phyloP scores from a whole-genome alignment of 2,329 filamentous ascomycete species.

The Graphilbum fragrans region DNA sequence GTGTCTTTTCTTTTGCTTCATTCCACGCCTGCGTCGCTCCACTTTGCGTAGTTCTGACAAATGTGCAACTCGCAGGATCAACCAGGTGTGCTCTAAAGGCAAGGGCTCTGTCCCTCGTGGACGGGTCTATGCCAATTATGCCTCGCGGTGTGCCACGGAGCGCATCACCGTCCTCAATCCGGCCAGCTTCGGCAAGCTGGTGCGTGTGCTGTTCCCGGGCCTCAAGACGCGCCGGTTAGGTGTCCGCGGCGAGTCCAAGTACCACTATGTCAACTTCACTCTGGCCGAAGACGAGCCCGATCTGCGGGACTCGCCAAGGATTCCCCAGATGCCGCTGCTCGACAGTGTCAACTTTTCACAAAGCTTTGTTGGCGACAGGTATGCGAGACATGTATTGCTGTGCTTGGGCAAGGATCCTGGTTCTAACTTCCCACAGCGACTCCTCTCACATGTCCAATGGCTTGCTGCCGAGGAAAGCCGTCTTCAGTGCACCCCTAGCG shows the following conservation, averaged over 20 bases:
- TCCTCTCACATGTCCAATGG: too few species aligned
- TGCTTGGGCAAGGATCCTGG: too few species aligned
- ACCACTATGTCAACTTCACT: constrained; percentile 73
- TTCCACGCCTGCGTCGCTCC: not conserved
- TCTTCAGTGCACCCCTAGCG: too few species aligned
- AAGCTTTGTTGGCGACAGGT: constrained; percentile 30
- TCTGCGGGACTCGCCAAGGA: constrained; percentile 28
- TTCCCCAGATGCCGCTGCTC: constrained; percentile 34
- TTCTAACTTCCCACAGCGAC: too few species aligned
- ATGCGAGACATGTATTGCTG: too few species aligned
- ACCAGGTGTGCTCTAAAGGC: constrained; percentile 57
- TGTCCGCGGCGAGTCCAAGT: constrained; percentile 93
- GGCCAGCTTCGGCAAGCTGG: constrained; percentile 93
- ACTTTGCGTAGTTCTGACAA: not conserved
- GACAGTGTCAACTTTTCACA: constrained; percentile 35
- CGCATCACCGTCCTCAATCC: constrained; percentile 92
- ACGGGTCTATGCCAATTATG: constrained; percentile 91
- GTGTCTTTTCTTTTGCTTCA: not conserved
- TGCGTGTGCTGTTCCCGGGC: constrained; percentile 89
- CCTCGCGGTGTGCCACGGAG: constrained; percentile 82
- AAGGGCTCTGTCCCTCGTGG: constrained; percentile 84
- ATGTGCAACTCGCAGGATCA: constrained; percentile 48
- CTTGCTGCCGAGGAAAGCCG: too few species aligned
- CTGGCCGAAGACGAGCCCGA: constrained; percentile 45
- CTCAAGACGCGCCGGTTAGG: constrained; percentile 86